Evolutionary conservation across 1,284 basidiomycete genomes (phyloP).

Genomic region (Vanrija sp.): DNA sequence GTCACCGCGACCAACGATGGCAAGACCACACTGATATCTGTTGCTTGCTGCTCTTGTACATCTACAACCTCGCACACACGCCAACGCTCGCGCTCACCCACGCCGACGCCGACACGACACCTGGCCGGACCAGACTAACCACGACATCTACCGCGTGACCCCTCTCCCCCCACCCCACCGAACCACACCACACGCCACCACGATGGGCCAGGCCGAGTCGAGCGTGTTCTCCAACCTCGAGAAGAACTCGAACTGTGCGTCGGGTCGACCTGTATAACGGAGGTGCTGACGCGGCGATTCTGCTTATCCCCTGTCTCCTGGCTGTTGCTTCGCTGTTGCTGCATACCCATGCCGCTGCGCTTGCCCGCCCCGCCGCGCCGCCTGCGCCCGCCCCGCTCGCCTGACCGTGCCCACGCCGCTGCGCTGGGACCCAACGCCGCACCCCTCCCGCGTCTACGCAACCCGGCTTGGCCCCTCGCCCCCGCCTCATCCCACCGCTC

Average conservation of each 20-base stretch:
- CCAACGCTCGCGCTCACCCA: too few species aligned
- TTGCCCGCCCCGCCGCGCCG: neutral
- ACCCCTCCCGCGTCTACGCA: neutral
- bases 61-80: too few species aligned
- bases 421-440: neutral
- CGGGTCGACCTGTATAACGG: neutral
- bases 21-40: too few species aligned
- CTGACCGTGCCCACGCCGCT: neutral
- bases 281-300: neutral
- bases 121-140: neutral
- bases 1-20: too few species aligned
- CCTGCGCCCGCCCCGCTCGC: neutral
- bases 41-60: too few species aligned
- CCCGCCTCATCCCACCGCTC: neutral
- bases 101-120: too few species aligned
- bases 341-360: neutral
- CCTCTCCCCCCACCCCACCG: neutral
- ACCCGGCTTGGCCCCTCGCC: neutral
- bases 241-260: slow-evolving; percentile 49
- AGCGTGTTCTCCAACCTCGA: slow-evolving; percentile 48
- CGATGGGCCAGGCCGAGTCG: slow-evolving; percentile 49
- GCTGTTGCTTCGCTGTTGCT: neutral
- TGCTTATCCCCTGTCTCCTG: neutral
- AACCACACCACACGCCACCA: neutral
- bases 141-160: neutral